Base-by-base conservation (phyloP, 768 basidiomycete species). In the Tremella yokohamensis region DNA sequence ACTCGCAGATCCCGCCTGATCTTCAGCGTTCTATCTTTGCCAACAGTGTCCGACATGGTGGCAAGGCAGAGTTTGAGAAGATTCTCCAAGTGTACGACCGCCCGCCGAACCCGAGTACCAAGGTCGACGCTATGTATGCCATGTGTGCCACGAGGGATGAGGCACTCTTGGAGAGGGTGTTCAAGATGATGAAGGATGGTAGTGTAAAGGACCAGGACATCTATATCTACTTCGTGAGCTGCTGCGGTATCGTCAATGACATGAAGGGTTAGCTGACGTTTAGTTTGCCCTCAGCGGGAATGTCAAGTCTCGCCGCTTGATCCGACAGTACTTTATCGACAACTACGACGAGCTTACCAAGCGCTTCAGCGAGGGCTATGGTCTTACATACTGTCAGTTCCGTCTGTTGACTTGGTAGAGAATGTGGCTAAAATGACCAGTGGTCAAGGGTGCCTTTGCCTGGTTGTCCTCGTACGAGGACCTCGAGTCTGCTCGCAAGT, bases 1-100 rank as follows among this genome's bases (percentile, higher is more conserved):
- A 87, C 65, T 86, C 85, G 0, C 79, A 76, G 53, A 89, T 98
- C 63, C 89, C 90, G 7, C 82, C 84, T 24, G 93, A 97, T 77
- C 77, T 98, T 47, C 82, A 87, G 64, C 69, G 79, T 25, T 77
- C 81, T 40, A 83, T 83, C 40, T 75, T 65, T 44, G 38, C 57
- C 51, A 69, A 69, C 84, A 85, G 85, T 52, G 87, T 90, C 55
- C 81, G 82, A 70, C 78, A 88, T 67, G 90, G 89, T 40, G 89
- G 90, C 19, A 77, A 77, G 34, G 79, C 78, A 22, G 91, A 93
- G 70, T 94, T 85, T 67, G 83, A 89, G 34, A 84, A 85, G 38
- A 80, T 87, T 40, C 80, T 85, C 65, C 79, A 80, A 59, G 81
- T 92, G 34, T 85, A 85, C 70, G 82, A 84, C 66, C 84, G 86